A percentile compares a stretch with the other conserved stretches of the same genome.
Evolutionary conservation across 2,329 filamentous ascomycete genomes (phyloP).

Genomic region (Xenosphaeropsis pyriputrescens): DNA sequence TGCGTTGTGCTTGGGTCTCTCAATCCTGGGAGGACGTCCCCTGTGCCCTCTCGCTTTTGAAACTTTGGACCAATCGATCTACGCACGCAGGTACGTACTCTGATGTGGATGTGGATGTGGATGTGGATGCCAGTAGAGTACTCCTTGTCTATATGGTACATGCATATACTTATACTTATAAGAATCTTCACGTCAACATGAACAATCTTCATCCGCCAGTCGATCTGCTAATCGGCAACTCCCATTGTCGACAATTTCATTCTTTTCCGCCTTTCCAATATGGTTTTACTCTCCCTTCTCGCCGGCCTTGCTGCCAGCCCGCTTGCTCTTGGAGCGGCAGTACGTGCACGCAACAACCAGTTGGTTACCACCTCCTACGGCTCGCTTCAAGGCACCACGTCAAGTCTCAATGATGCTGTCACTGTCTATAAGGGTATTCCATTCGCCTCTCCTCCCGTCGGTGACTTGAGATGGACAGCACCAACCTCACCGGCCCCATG

Average conservation of each 20-base stretch:
- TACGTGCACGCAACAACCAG: not conserved
- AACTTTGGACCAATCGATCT: not conserved
- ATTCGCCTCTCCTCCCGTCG: conserved; percentile 9
- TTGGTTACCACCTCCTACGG: conserved; percentile 6
- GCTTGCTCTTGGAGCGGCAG: not conserved
- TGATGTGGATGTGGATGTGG: not conserved
- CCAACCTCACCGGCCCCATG: conserved; percentile 5
- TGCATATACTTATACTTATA: not conserved
- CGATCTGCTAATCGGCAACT: not conserved
- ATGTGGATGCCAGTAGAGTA: no score
- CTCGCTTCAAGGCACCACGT: conserved; percentile 11
- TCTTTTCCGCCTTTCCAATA: not conserved
- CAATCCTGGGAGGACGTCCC: no score
- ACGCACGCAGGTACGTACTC: not conserved
- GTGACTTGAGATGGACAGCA: conserved; percentile 6
- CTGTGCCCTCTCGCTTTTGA: not conserved
- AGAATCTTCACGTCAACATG: not conserved
- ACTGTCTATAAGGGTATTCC: conserved; percentile 14
- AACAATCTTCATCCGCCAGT: not conserved
- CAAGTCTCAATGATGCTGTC: conserved; percentile 10
- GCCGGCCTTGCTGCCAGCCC: not conserved
- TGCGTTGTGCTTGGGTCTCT: no score
- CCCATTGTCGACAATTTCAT: not conserved
- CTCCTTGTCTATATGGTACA: not conserved
- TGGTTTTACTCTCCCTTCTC: not conserved